Base-by-base conservation (phyloP, 768 basidiomycete species). In the Suillus americanus region DNA sequence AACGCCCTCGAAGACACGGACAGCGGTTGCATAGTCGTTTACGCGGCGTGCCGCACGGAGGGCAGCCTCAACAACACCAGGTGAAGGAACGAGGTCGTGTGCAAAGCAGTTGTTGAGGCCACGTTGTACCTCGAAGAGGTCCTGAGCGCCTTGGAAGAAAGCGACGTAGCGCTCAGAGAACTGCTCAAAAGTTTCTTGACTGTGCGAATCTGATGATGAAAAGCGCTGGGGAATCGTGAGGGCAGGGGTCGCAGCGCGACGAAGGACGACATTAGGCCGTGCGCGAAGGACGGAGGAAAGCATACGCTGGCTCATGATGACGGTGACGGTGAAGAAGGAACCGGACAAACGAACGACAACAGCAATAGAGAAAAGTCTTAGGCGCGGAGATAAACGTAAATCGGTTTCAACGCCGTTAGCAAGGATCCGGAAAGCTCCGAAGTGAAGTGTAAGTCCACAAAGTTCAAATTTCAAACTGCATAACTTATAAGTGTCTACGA, bases 21-120 rank as follows among this genome's bases (percentile, higher is more conserved):
- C 95, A 48, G 97, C 96, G 46, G 97, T 99, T 50, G 97, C 90
- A 78, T 92, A 99, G 85, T 98, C 96, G 79, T 99, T 90, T 66
- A 97, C 94, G 69, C 95, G 87, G 68, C 97, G 84, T 25, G 93
- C 87, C 63, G 95, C 95, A 62, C 88, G 87, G 66, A 96, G 81
- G 33, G 94, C 94, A 67, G 93, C 91, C 80, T 95, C 94, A 62
- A 96, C 80, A 71, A 97, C 93, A 62, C 82, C 76, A 33, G 93
- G 86, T 2, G 92, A 86, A 5, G 95, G 95, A 16, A 97, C 95
- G 67, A 97, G 87, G 78, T 99, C 97, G 78, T 99, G 97, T 3
- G 97, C 94, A 77, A 99, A 99, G 82, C 96, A 98, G 85, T 99
- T 99, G 85, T 99, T 99, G 72, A 99, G 83, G 45, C 97, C 97